These are phyloP conservation scores for Saksenaea oblongispora DNA, from an alignment of 371 early-diverging fungal genomes.

Conservation along the genomic window DNA sequence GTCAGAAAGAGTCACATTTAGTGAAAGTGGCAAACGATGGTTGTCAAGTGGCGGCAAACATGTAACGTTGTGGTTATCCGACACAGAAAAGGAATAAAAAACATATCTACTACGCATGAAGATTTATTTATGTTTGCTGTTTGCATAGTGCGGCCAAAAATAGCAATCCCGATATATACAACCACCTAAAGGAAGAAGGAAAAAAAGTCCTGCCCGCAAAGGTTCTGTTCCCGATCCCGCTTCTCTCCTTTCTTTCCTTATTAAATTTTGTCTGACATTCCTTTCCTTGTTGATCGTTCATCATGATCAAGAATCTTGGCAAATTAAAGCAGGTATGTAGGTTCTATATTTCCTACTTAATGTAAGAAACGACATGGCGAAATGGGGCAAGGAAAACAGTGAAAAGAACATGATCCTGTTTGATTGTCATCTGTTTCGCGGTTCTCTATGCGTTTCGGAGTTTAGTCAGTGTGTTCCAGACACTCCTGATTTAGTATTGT, in stretches of 20 bases:
- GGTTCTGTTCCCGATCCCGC: slow-evolving; percentile 4
- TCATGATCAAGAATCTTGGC: background rate
- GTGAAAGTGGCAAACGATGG: too few species aligned
- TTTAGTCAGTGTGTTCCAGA: background rate
- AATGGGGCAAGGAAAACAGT: background rate
- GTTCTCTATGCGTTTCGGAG: background rate
- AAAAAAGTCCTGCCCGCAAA: background rate
- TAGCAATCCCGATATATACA: too few species aligned
- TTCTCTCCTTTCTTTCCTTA: slow-evolving; percentile 4
- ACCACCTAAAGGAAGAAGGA: background rate
- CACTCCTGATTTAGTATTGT: background rate
- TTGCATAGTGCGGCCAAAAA: background rate
- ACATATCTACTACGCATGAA: too few species aligned
- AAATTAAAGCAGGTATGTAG: background rate
- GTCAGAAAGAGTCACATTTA: too few species aligned
- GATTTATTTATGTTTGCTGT: too few species aligned
- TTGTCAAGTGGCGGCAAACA: too few species aligned
- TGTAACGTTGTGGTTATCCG: too few species aligned
- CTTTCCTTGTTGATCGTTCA: slow-evolving; percentile 1
- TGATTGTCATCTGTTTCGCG: background rate
- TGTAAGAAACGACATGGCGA: background rate
- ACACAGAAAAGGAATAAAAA: too few species aligned
- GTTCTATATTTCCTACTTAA: background rate
- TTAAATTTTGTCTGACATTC: slow-evolving; percentile 3
- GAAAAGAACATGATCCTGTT: background rate